Conservation (phyloP, 2,329 filamentous ascomycete species). For the Sphaceloma murrayae region DNA sequence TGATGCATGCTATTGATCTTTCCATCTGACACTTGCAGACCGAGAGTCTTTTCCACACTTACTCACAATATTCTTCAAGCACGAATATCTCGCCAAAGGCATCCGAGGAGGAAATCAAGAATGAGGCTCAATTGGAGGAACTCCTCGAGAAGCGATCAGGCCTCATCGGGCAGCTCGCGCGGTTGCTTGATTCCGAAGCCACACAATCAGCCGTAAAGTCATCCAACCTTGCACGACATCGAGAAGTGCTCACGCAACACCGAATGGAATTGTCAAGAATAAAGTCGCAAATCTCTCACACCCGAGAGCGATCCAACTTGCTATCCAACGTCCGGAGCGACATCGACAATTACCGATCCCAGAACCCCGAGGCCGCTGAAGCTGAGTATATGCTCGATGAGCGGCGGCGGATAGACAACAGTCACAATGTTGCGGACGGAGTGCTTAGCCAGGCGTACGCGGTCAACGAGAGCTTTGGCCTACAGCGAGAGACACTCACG, state of each 20-base stretch:
- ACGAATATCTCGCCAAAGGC: conserved; percentile 72
- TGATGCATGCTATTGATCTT: neutral
- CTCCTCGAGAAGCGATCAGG: conserved; percentile 78
- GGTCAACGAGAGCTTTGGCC: conserved; percentile 79
- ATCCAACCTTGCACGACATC: conserved; percentile 85
- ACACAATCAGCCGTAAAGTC: conserved; percentile 92
- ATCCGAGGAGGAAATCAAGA: conserved; percentile 70
- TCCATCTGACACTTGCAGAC: conserved; percentile 50
- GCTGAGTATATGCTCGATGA: conserved; percentile 97
- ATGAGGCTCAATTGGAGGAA: conserved; percentile 74
- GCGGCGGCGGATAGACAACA: conserved; percentile 74
- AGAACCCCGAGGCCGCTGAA: conserved; percentile 71
- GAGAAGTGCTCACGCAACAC: conserved; percentile 82
- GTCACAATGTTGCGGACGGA: conserved; percentile 77
- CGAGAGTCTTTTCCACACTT: conserved; percentile 70
- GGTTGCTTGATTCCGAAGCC: conserved; percentile 87
- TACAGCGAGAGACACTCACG: conserved; percentile 78
- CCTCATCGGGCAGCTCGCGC: conserved; percentile 70
- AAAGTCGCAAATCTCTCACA: conserved; percentile 61
- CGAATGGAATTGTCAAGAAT: conserved; percentile 71
- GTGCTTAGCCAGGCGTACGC: conserved; percentile 94
- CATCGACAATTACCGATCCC: conserved; percentile 74
- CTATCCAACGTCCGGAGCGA: conserved; percentile 84
- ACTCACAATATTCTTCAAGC: conserved; percentile 80
- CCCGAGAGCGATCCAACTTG: conserved; percentile 80